Percentiles rank a stretch among this genome's conserved stretches.
Evolutionary conservation across 352 stramenopile species (phyloP).

Genomic region (Phytopythium vexans): DNA sequence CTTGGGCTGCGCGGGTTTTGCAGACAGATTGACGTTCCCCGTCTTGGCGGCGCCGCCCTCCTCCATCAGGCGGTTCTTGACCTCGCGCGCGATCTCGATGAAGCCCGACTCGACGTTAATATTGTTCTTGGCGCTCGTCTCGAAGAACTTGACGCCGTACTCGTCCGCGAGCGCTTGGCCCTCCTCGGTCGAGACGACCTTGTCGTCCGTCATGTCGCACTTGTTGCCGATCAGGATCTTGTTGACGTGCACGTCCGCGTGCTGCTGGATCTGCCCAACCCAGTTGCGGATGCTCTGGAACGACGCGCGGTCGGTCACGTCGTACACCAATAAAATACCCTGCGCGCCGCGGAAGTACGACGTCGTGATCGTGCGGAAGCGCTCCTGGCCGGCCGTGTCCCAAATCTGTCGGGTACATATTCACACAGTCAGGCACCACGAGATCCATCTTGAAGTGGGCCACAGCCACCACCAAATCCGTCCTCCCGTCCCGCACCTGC

Average conservation of each 20-base stretch:
- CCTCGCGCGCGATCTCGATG: conserved; percentile 86
- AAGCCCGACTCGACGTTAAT: conserved; percentile 93
- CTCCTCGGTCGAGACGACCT: conserved; percentile 94
- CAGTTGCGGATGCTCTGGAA: conserved; percentile 98
- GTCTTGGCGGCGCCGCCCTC: conserved; percentile 86
- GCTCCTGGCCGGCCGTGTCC: conserved; percentile 98
- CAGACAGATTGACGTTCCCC: conserved; percentile 75
- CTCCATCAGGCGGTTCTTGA: conserved; percentile 89
- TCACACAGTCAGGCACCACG: background rate
- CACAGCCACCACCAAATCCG: too few relatives aligned
- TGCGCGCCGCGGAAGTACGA: conserved; percentile 99
- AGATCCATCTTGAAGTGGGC: too few relatives aligned
- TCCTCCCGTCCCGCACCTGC: conserved; percentile 35
- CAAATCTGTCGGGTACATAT: conserved; percentile 75
- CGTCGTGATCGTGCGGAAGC: conserved; percentile 99
- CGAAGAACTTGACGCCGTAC: conserved; percentile 95
- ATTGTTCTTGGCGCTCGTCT: conserved; percentile 95
- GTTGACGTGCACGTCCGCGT: conserved; percentile 99
- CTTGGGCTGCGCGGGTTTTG: conserved; percentile 71
- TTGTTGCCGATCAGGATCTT: conserved; percentile 99
- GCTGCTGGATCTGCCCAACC: conserved; percentile 97
- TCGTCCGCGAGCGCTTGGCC: conserved; percentile 93
- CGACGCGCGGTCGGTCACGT: conserved; percentile 96
- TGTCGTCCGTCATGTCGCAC: conserved; percentile 98
- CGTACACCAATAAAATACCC: conserved; percentile 98